Evolutionary conservation across 768 basidiomycete genomes (phyloP), one percentile per base, ranked within the genome.

Genomic region (Amanita brunnescens): DNA sequence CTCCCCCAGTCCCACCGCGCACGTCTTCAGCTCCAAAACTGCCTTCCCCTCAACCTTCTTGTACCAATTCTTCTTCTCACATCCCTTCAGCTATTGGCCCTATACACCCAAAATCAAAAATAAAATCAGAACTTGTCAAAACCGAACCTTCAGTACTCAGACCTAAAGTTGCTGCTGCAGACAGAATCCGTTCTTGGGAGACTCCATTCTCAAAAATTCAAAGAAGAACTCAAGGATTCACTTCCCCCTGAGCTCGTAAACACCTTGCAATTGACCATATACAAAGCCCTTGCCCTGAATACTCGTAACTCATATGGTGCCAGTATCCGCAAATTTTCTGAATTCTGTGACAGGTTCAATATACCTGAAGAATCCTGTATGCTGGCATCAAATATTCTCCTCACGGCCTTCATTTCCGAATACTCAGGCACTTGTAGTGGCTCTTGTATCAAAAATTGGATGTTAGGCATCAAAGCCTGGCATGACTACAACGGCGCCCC

Each of bases 401-500:
- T 74, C 3, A 37, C 62, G 0, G 56, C 58, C 9, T 74, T 73
- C 37, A 41, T 62, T 0, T 61, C 63, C 1, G n/a, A 53, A 0
- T 38, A 53, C 49, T 20, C 23, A 1, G 62, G 64, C 0, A 7
- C 26, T 0, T 46, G 55, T 0, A 57, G 61, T 0, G 64, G 62
- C 0, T 57, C 55, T 9, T 65, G 66, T 0, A 59, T 72, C 21
- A 56, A 57, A 1, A 58, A 55, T 1, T 74, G 71, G 72, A 24
- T 74, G 1, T 61, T 67, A 0, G 67, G 68, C 1, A 20, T 74
- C 0, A 54, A 64, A 0, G 58, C 58, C 2, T 76, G 72, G 71
- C 72, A 76, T 46, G 34, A 61, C 2, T 3, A 64, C 9, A 58
- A 71, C 29, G 47, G 60, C 6, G 70, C 71, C 2, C 58, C 55